Base-by-base conservation (phyloP, 192 early-diverging fungal genomes). In the Chytriomyces sp. region DNA sequence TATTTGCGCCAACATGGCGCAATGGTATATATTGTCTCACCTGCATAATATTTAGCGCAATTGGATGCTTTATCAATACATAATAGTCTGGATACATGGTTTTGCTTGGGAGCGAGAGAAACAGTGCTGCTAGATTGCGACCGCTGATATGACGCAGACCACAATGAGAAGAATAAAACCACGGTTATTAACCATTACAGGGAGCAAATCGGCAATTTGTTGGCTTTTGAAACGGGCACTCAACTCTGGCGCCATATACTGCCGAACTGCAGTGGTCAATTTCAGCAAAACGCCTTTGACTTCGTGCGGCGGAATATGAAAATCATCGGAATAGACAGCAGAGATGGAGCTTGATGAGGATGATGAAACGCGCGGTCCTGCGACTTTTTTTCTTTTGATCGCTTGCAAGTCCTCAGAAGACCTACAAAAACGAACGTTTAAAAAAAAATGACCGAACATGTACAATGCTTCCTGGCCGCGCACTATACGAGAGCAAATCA, bases 11-110 rank as follows among this genome's bases (percentile, higher is more conserved):
- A 6, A 13, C 13, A 45, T 50, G n/a, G 59, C 45, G 50, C 11
- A 24, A 47, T 16, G 5, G 53, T n/a, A 20, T 0, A 5, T 57
- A 3, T 20, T 57, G 53, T 57, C 16, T 20, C 53, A 91, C 88
- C 69, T 91, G 81, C 18, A 95, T 90, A 57, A 83, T 78, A 50
- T 87, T 79, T 9, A 96, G 59, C 5, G 93, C 91, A 72, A 95
- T 93, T 5, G 97, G 97, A 5, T 92, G 85, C 28, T 87, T 79
- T 76, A 97, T 97, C 20, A 94, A 82, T 43, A 89, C 85, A 79
- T 94, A 97, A 79, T 97, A 98, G 69, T 98, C 96, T 0, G 96
- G 95, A 76, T 95, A 98, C 60, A 92, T 88, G 16, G 87, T 85
- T 68, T 87, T 83, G 24, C 86, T 84, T 0, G 95, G 95, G 7